phyloP scores from a whole-genome alignment of 78 protist genomes.

The Tieghemostelium lacteum region DNA sequence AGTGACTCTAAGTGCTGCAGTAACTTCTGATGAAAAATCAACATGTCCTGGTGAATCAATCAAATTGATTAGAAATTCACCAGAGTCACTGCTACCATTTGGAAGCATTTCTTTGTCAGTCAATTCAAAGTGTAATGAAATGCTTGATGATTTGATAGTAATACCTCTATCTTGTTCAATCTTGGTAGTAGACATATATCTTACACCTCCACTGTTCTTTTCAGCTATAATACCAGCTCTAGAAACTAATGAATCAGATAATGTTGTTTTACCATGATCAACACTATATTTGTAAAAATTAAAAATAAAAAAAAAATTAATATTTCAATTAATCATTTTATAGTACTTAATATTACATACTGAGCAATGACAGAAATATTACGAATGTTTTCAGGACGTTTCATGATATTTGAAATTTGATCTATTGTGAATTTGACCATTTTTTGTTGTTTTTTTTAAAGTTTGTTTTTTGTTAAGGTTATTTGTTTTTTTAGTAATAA shows the following conservation, averaged over 20 bases:
- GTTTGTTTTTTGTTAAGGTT: too few species aligned
- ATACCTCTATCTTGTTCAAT: constrained; percentile 91
- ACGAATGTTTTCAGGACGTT: constrained; percentile 92
- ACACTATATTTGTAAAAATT: constrained; percentile 8
- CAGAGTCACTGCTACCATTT: not conserved
- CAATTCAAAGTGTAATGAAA: constrained; percentile 82
- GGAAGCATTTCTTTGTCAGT: constrained; percentile 1
- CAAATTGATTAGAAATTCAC: constrained; percentile 89
- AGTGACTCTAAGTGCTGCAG: constrained; percentile 94
- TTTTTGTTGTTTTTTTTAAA: constrained; percentile 3
- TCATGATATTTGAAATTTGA: constrained; percentile 94
- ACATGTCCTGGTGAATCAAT: constrained; percentile 99
- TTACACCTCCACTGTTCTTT: constrained; percentile 70
- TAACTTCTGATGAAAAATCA: constrained; percentile 95
- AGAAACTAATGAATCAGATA: constrained; percentile 98
- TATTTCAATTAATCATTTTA: not conserved
- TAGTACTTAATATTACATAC: constrained; percentile 5
- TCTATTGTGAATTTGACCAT: constrained; percentile 92
- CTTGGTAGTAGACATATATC: constrained; percentile 73
- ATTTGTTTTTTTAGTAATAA: too few species aligned
- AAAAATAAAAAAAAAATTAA: constrained; percentile 1
- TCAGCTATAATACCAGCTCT: constrained; percentile 98
- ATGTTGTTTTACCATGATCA: constrained; percentile 95
- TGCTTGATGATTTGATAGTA: constrained; percentile 91
- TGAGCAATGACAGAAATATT: constrained; percentile 98